A percentile compares a stretch with the other conserved stretches of the same genome.
Evolutionary conservation across 768 basidiomycete species (phyloP).

Genomic region (Termitomyces sp.): DNA sequence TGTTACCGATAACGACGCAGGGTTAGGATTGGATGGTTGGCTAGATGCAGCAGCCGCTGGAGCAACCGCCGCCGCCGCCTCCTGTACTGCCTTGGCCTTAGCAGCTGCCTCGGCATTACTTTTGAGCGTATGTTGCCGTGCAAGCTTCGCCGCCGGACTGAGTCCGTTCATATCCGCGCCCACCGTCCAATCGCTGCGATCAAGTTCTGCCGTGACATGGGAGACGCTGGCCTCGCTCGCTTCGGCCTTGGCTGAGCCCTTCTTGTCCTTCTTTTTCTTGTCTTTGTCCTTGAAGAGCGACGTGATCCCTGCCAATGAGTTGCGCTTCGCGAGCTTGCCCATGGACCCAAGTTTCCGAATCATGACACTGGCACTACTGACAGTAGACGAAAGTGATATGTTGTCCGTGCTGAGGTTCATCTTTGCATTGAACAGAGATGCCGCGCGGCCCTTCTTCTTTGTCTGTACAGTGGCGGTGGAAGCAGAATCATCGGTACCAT

Average conservation of each 20-base stretch:
- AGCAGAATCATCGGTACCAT: constrained; percentile 35
- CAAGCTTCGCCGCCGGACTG: constrained; percentile 87
- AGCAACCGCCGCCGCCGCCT: constrained; percentile 30
- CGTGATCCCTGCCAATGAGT: constrained; percentile 88
- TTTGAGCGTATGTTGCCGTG: constrained; percentile 88
- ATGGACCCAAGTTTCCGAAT: constrained; percentile 92
- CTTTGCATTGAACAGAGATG: constrained; percentile 82
- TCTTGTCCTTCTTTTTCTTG: constrained; percentile 45
- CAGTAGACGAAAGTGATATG: constrained; percentile 92
- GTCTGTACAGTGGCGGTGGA: constrained; percentile 44
- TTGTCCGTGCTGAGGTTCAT: constrained; percentile 90
- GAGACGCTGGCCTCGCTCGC: constrained; percentile 61
- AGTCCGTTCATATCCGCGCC: constrained; percentile 64
- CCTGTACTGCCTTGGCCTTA: constrained; percentile 53
- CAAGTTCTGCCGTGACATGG: constrained; percentile 82
- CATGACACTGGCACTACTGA: constrained; percentile 93
- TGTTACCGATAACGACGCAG: constrained; percentile 4
- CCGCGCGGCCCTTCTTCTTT: constrained; percentile 72
- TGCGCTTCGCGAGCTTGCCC: constrained; percentile 84
- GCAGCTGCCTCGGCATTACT: constrained; percentile 80
- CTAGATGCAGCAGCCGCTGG: constrained; percentile 36
- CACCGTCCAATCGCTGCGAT: constrained; percentile 67
- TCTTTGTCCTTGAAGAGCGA: constrained; percentile 91
- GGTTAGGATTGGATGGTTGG: constrained; percentile 25
- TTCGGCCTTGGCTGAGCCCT: constrained; percentile 56